Evolutionary conservation across 2,329 filamentous ascomycete genomes (phyloP), one percentile per base, ranked within the genome.

Genomic region (Cercospora brassicicola): DNA sequence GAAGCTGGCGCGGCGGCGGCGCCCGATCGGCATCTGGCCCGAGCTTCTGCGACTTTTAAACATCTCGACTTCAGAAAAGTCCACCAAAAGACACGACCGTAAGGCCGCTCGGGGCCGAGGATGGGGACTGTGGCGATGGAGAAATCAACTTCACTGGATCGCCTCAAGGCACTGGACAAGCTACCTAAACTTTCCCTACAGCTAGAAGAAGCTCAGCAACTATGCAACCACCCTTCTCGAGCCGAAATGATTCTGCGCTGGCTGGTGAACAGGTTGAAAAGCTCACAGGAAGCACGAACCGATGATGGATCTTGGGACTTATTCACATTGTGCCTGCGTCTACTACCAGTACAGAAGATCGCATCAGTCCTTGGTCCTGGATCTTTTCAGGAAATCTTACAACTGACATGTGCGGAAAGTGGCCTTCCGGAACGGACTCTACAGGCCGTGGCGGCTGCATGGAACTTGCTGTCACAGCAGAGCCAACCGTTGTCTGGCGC

Each of bases 331-430:
- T 82, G 90, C 59, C 84, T 92, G 64, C 81, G 84, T 60, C 81
- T 88, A n/a, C 87, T 94, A 18, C 89, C 91, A 0, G 81, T 88
- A 0, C 89, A 90, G 56, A 89, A 88, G 10, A 83, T 92, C 26
- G 91, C 91, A 8, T 88, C 89, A 67, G 88, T 91, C 3, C 83
- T 96, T 6, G 88, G 87, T 23, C 89, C 93, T 67, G 84, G 89
- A 66, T 85, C 87, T 56, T 92, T 96, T 63, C 80, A 91, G 36
- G 79, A 81, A 0, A 86, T 92, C 9, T 77, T 96, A 51, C 87
- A 89, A 73, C 86, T 88, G 73, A 87, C 89, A 0, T 79, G 59
- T 11, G 60, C 62, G 20, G 56, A 67, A 13, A 26, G 53, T 10
- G 30, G 64, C 20, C 42, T 72, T 4, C 45, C 65, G 23, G 39